A percentile compares a stretch with the other conserved stretches of the same genome.
These are phyloP conservation scores for Pythium biforme DNA, from an alignment of 352 stramenopile genomes.

Conservation along the genomic window DNA sequence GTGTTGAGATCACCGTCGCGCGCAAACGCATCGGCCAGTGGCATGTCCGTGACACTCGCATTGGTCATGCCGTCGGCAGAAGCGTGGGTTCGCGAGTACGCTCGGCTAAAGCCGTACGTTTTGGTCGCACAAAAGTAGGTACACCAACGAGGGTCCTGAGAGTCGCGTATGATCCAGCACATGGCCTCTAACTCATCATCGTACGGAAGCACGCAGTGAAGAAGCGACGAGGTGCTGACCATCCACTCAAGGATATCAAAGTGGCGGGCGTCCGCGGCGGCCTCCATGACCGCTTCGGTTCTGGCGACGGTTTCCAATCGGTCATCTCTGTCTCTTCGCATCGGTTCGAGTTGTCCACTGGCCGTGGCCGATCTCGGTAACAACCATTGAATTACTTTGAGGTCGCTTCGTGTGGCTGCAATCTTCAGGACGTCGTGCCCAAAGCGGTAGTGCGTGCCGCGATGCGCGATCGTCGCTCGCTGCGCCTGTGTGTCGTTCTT, in stretches of 20 bases:
- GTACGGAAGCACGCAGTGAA: not conserved
- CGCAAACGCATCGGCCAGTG: not conserved
- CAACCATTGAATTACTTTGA: not conserved
- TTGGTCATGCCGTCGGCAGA: too few relatives aligned
- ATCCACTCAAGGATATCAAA: not conserved
- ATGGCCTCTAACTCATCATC: not conserved
- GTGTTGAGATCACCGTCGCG: not conserved
- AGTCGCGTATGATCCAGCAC: not conserved
- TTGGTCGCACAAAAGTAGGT: not conserved
- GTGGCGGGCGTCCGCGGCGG: not conserved
- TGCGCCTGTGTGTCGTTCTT: too few relatives aligned
- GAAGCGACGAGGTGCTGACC: not conserved
- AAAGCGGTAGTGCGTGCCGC: not conserved
- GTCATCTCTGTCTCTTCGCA: not conserved
- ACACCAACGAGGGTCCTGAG: not conserved
- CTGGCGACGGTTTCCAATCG: too few relatives aligned
- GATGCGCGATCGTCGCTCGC: not conserved
- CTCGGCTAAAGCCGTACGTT: not conserved
- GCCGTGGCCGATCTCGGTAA: not conserved
- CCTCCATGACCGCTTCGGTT: not conserved
- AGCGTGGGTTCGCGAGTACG: too few relatives aligned
- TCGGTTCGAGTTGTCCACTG: not conserved
- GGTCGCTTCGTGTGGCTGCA: not conserved
- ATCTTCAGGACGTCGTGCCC: not conserved
- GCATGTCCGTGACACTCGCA: not conserved